Evolutionary conservation across 208 protist genomes (phyloP), one percentile per base, ranked within the genome.

Genomic region (Blechomonas ayalai): DNA sequence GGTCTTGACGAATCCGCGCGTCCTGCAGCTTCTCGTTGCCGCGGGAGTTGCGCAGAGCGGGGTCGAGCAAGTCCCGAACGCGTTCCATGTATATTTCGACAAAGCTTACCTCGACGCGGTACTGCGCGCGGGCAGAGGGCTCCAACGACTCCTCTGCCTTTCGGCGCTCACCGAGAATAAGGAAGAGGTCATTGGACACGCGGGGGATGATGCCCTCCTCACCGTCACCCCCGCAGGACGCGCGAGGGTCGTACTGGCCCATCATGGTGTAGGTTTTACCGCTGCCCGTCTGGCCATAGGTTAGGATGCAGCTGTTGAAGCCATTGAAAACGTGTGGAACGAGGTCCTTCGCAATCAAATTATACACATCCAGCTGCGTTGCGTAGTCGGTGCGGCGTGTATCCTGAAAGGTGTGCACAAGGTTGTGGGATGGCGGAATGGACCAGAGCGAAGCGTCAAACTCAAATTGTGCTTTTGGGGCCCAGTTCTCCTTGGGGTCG

Each of bases 71-170:
- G 59, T 99, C 97, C 1, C 90, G 72, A 35, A 98, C 92, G 27
- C 84, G 73, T 58, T 99, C 97, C 82, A 97, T 96, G 74, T 99
- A 99, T 18, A 99, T 97, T 59, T 99, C 96, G 8, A 98, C 73
- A 58, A 97, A 98, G 45, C 77, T 96, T 23, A 97, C 92, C 55
- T 95, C 89, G n/a, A 98, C 79, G 31, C 79, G 80, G 46, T 78
- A 90, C 20, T 49, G 55, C 5, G 67, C 49, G 52, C 51, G 46
- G 8, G 71, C 58, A 12, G 35, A 37, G 31, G 46, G 39, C 13
- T 56, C 43, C 24, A 61, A 60, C 51, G 52, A 48, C 32, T 47
- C 44, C 48, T 85, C 63, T 32, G 67, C 58, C 28, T 41, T 31
- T 25, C 62, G 52, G 13, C 74, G 73, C 40, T 71, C 42, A 37